phyloP scores from a whole-genome alignment of 257 asterid species.

The Linaria vulgaris region DNA sequence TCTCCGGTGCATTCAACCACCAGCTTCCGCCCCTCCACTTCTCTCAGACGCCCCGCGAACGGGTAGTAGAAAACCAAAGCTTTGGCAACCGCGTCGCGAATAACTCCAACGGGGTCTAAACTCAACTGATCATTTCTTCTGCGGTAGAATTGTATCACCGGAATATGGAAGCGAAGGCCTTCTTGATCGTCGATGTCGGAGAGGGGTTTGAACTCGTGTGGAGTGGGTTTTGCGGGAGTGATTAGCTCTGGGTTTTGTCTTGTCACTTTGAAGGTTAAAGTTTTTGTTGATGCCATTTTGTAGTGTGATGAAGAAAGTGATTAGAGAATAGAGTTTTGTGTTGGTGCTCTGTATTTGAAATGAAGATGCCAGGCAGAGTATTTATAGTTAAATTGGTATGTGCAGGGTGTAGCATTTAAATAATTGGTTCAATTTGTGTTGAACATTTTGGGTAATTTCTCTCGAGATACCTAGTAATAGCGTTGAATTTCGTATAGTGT shows the following conservation, averaged over 20 bases:
- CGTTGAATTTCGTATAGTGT: too few species aligned
- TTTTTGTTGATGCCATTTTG: constrained; percentile 32
- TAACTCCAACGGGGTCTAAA: constrained; percentile 48
- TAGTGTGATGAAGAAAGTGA: too few species aligned
- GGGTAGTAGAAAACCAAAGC: constrained; percentile 72
- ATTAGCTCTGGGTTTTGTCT: constrained; percentile 45
- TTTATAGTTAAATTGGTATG: too few species aligned
- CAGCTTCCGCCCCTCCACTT: constrained; percentile 46
- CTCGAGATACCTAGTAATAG: too few species aligned
- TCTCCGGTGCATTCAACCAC: constrained; percentile 79
- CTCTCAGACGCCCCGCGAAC: constrained; percentile 66
- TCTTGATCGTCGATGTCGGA: constrained; percentile 73
- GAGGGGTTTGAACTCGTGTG: constrained; percentile 46
- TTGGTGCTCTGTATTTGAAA: too few species aligned
- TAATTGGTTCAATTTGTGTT: too few species aligned
- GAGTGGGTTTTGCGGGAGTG: constrained; percentile 57
- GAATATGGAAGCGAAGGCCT: constrained; percentile 60
- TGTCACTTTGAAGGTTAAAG: constrained; percentile 41
- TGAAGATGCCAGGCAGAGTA: too few species aligned
- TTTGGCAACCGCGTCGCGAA: constrained; percentile 49
- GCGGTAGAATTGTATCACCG: constrained; percentile 56
- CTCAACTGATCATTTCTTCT: constrained; percentile 25
- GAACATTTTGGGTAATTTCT: too few species aligned
- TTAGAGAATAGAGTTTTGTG: too few species aligned
- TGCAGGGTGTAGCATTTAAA: too few species aligned